These are phyloP conservation scores for Mentha longifolia DNA, from an alignment of 257 asterid genomes.

Conservation along the genomic window DNA sequence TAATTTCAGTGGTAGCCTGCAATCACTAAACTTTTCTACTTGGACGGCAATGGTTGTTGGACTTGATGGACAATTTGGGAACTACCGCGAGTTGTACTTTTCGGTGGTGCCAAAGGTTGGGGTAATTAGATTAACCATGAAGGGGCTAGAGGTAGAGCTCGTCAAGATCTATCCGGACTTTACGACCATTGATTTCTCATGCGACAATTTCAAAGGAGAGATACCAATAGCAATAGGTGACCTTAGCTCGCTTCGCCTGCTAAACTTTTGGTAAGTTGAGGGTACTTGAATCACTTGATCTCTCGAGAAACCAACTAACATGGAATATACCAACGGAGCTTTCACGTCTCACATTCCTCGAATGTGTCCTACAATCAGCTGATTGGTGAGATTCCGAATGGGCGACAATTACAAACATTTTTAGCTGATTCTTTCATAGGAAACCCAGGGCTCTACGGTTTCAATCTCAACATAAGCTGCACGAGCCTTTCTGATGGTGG, in stretches of 20 bases:
- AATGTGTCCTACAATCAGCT: neutral
- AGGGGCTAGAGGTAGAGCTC: neutral
- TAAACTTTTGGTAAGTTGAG: neutral
- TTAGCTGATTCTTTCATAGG: neutral
- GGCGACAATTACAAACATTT: neutral
- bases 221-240: neutral
- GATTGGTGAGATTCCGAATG: neutral
- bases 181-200: neutral
- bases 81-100: too few species aligned
- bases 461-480: neutral
- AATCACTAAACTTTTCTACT: neutral
- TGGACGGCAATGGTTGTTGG: slow-evolving; percentile 26
- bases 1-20: too few species aligned
- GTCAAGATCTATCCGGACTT: neutral
- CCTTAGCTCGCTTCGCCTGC: neutral
- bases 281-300: too few species aligned
- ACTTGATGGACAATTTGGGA: too few species aligned
- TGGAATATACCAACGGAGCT: too few species aligned
- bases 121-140: too few species aligned
- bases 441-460: neutral
- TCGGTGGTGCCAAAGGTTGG: too few species aligned
- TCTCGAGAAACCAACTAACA: too few species aligned
- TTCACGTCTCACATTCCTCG: neutral
- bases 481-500: neutral
- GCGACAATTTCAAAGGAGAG: neutral